Conservation (phyloP, 495 filamentous ascomycete genomes). For the Bacidia gigantensis region DNA sequence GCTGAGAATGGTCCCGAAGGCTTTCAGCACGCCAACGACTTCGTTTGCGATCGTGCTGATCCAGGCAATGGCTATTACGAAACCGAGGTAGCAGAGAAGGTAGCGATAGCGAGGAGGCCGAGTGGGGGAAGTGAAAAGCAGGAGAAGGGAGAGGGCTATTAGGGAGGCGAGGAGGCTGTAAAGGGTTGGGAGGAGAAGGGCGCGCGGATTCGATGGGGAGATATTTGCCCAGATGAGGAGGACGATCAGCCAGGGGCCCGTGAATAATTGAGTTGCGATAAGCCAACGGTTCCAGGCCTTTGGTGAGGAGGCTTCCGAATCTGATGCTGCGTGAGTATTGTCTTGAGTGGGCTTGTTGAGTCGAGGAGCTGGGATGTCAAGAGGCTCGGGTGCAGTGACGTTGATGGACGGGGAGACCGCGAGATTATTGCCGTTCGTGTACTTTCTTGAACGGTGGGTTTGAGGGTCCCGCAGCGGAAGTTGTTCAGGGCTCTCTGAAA, state of each 20-base stretch:
- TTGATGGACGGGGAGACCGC: slow-evolving; percentile 14
- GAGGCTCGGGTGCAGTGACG: slow-evolving; percentile 2
- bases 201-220: slow-evolving; percentile 32
- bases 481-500: slow-evolving; percentile 31
- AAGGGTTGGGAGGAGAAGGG: slow-evolving; percentile 50
- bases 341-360: slow-evolving; percentile 3
- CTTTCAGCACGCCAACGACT: slow-evolving; percentile 89
- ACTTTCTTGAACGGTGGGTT: neutral
- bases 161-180: slow-evolving; percentile 60
- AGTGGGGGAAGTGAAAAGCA: slow-evolving; percentile 45
- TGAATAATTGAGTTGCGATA: slow-evolving; percentile 68
- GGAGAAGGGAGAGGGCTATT: slow-evolving; percentile 43
- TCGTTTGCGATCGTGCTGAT: slow-evolving; percentile 93
- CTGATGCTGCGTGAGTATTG: neutral
- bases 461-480: neutral
- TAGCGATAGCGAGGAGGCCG: slow-evolving; percentile 53
- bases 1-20: slow-evolving; percentile 78
- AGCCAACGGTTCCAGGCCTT: slow-evolving; percentile 86
- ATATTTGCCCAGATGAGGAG: slow-evolving; percentile 63
- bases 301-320: slow-evolving; percentile 17
- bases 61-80: slow-evolving; percentile 83
- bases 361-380: slow-evolving; percentile 14
- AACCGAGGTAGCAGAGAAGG: slow-evolving; percentile 77
- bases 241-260: slow-evolving; percentile 71
- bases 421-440: slow-evolving; percentile 2